These are phyloP conservation scores for Camellia oleifera DNA, from an alignment of 179 eudicot genomes.

Conservation along the genomic window DNA sequence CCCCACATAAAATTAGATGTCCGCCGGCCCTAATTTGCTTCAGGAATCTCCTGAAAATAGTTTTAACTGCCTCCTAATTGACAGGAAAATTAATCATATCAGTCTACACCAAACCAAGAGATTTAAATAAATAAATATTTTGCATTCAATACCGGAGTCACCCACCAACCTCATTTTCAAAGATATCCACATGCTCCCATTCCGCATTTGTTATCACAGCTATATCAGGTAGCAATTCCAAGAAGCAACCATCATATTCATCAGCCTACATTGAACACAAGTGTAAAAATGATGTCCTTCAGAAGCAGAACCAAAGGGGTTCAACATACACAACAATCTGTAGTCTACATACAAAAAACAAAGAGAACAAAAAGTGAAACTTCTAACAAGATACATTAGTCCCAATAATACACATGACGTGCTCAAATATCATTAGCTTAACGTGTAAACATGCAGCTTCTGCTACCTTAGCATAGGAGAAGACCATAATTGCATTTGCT, in stretches of 20 bases:
- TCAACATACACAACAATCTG: no score
- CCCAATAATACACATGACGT: not conserved
- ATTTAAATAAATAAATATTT: not conserved
- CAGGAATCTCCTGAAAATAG: slow-evolving; percentile 21
- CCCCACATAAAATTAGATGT: slow-evolving; percentile 20
- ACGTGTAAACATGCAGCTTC: not conserved
- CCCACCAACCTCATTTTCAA: slow-evolving; percentile 18
- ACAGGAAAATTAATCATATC: not conserved
- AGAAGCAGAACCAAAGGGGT: not conserved
- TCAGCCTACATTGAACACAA: slow-evolving; percentile 14
- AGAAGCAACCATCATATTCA: slow-evolving; percentile 20
- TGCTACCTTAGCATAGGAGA: not conserved
- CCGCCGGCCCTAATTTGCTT: slow-evolving; percentile 13
- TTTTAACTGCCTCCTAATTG: slow-evolving; percentile 18
- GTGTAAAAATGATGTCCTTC: not conserved
- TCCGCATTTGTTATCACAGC: slow-evolving; percentile 17
- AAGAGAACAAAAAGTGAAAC: not conserved
- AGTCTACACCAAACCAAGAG: not conserved
- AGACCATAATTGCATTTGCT: not conserved
- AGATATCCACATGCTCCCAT: slow-evolving; percentile 23
- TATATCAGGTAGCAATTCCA: not conserved
- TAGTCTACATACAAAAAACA: no score
- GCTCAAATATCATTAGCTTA: not conserved
- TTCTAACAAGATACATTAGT: not conserved
- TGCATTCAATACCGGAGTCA: not conserved